phyloP scores from a whole-genome alignment of 306 rosid species.

The Corylus americana region DNA sequence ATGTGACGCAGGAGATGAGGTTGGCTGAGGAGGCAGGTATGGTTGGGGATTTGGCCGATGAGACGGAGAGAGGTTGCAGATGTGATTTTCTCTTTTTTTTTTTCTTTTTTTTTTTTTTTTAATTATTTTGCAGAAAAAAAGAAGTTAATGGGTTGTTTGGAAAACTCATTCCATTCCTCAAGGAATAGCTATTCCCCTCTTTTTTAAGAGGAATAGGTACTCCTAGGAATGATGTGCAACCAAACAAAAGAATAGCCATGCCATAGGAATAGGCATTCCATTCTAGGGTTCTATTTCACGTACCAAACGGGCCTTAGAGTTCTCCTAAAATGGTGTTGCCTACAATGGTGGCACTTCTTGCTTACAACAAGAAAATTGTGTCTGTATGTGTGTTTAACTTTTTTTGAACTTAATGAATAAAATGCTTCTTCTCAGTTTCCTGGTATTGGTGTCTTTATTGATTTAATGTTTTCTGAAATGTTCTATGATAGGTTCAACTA shows the following conservation, averaged over 20 bases:
- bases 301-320: neutral
- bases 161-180: no score
- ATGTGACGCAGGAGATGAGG: neutral
- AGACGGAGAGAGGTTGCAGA: constrained; percentile 1
- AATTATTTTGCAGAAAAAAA: no score
- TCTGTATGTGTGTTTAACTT: neutral
- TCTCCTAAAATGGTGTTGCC: neutral
- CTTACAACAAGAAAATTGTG: neutral
- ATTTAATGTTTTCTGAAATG: neutral
- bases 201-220: no score
- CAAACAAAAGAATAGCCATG: no score
- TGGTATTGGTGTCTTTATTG: neutral
- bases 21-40: constrained; percentile 3
- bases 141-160: no score
- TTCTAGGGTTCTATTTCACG: no score
- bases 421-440: neutral
- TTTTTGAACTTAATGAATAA: neutral
- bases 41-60: constrained; percentile 12
- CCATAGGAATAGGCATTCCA: no score
- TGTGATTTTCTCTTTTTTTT: neutral
- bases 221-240: no score
- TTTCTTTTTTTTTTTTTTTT: no score
- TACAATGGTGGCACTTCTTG: neutral
- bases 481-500: neutral
- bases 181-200: no score